Evolutionary conservation across 2,329 filamentous ascomycete species (phyloP).

Genomic region (Capronia epimyces): DNA sequence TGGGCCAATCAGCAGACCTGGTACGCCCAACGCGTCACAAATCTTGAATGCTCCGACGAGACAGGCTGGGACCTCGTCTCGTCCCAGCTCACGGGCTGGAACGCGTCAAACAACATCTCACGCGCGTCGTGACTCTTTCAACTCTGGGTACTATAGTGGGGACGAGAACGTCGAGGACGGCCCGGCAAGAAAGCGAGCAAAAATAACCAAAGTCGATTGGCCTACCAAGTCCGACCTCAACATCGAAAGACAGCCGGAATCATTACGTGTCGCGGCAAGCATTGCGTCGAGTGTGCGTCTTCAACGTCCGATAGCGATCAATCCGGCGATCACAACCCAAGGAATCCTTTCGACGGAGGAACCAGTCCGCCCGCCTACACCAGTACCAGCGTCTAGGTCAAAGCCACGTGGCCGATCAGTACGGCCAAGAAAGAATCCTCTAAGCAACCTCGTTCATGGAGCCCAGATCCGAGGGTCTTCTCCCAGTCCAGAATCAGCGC

Average conservation of each 20-base stretch:
- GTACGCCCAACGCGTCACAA: slow-evolving; percentile 20
- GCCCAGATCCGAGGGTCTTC: slow-evolving; percentile 50
- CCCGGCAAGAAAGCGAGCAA: slow-evolving; percentile 70
- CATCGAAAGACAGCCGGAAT: slow-evolving; percentile 68
- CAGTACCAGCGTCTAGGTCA: slow-evolving; percentile 34
- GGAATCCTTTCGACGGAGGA: slow-evolving; percentile 36
- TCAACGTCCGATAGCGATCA: slow-evolving; percentile 63
- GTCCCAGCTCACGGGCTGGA: slow-evolving; percentile 24
- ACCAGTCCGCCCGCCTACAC: slow-evolving; percentile 44
- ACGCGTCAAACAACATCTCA: slow-evolving; percentile 34
- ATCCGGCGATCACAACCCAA: slow-evolving; percentile 33
- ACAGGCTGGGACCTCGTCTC: slow-evolving; percentile 15
- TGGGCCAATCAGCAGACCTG: slow-evolving; percentile 25
- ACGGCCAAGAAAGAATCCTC: slow-evolving; percentile 27
- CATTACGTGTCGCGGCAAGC: slow-evolving; percentile 81
- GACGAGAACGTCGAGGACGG: slow-evolving; percentile 57
- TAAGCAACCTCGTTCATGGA: slow-evolving; percentile 55
- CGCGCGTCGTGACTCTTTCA: slow-evolving; percentile 37
- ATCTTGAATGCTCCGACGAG: slow-evolving; percentile 14
- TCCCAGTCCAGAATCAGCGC: slow-evolving; percentile 38
- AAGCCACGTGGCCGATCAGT: slow-evolving; percentile 24
- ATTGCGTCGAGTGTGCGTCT: slow-evolving; percentile 81
- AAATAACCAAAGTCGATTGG: slow-evolving; percentile 66
- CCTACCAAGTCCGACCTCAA: slow-evolving; percentile 61
- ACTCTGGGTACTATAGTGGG: slow-evolving; percentile 63